These are phyloP conservation scores for Selaginella moellendorffii DNA, from an alignment of 75 land plant genomes.

Conservation along the genomic window DNA sequence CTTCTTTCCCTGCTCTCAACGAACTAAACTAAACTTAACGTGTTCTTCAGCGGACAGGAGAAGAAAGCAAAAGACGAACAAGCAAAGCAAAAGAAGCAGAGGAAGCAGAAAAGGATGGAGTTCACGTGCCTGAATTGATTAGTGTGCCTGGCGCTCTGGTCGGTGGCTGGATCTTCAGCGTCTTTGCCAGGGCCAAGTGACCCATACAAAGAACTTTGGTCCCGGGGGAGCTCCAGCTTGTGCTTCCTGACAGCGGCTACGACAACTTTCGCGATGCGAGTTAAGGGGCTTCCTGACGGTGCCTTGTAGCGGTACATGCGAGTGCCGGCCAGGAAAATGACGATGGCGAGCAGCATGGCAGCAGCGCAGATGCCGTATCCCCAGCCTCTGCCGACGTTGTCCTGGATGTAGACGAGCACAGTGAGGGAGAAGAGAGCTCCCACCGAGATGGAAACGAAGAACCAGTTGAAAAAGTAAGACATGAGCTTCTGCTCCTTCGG, in stretches of 20 bases:
- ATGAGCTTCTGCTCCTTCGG: constrained; percentile 29
- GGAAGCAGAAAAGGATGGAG: no score
- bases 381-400: constrained; percentile 25
- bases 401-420: constrained; percentile 38
- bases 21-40: not conserved
- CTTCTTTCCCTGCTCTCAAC: no score
- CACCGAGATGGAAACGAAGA: constrained; percentile 22
- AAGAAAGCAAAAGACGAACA: no score
- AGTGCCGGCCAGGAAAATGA: constrained; percentile 5
- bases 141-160: not conserved
- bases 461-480: constrained; percentile 47
- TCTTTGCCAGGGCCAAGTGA: not conserved
- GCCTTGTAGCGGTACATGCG: constrained; percentile 1
- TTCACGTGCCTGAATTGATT: not conserved
- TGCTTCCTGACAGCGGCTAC: constrained; percentile 34
- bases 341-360: constrained; percentile 1
- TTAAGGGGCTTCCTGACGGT: constrained; percentile 17
- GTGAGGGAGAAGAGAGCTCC: constrained; percentile 39
- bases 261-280: constrained; percentile 19
- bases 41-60: not conserved
- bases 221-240: constrained; percentile 15
- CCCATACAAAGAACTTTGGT: not conserved
- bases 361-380: constrained; percentile 17
- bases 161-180: not conserved
- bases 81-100: no score